Conservation (phyloP, 768 basidiomycete genomes). For the Mycena polygramma region DNA sequence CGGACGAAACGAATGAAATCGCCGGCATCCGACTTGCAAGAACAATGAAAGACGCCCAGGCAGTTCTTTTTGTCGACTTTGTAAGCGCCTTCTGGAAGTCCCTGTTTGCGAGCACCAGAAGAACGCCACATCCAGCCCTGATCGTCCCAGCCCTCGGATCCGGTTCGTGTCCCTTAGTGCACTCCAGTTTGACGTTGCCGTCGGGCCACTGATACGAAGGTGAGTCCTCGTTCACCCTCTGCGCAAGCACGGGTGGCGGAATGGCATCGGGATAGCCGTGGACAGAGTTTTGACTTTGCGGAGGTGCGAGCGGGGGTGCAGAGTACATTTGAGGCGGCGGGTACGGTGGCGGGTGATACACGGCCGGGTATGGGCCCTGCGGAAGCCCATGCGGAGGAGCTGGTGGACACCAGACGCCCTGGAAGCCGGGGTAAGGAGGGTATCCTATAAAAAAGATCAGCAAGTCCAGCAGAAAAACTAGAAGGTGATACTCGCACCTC, state of each 20-base stretch:
- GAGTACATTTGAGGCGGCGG: slow-evolving; percentile 6
- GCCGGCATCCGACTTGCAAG: neutral
- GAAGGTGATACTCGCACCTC: neutral
- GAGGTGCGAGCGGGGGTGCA: neutral
- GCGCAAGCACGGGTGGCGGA: neutral
- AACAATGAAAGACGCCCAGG: slow-evolving; percentile 8
- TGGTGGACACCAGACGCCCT: neutral
- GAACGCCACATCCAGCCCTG: slow-evolving; percentile 20
- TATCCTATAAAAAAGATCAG: neutral
- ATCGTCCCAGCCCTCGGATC: neutral
- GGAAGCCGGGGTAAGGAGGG: neutral
- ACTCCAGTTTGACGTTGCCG: slow-evolving; percentile 18
- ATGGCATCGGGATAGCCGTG: neutral
- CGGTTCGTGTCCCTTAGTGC: slow-evolving; percentile 8
- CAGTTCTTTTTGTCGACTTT: slow-evolving; percentile 10
- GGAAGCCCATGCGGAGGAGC: neutral
- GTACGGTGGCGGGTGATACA: slow-evolving; percentile 12
- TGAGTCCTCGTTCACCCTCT: neutral
- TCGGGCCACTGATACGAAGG: slow-evolving; percentile 12
- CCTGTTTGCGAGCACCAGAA: slow-evolving; percentile 14
- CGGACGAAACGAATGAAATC: neutral
- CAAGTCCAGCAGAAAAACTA: too few species aligned
- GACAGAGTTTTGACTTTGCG: neutral
- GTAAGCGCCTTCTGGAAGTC: neutral
- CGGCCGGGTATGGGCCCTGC: neutral